phyloP scores from a whole-genome alignment of 1,284 basidiomycete genomes.

The Volvariella surrecta region DNA sequence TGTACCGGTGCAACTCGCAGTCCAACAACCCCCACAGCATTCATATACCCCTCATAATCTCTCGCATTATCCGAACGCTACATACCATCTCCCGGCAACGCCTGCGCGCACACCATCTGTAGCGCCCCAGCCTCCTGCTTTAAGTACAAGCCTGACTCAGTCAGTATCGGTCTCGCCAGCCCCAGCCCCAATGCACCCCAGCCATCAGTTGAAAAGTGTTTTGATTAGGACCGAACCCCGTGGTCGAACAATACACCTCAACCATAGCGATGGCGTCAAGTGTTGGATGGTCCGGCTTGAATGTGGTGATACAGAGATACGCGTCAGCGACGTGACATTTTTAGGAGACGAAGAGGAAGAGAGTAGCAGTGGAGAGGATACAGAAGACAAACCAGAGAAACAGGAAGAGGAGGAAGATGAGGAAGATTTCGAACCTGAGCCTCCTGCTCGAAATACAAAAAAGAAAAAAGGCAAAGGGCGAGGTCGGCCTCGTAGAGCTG shows the following conservation, averaged over 20 bases:
- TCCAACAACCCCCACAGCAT: not conserved
- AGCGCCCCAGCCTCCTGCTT: constrained; percentile 11
- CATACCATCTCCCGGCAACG: constrained; percentile 25
- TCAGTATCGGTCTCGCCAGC: constrained; percentile 36
- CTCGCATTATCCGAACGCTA: constrained; percentile 39
- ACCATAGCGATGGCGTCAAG: constrained; percentile 56
- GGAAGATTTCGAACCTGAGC: constrained; percentile 13
- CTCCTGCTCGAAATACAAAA: constrained; percentile 23
- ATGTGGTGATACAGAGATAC: constrained; percentile 41
- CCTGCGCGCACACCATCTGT: constrained; percentile 13
- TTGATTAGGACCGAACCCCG: constrained; percentile 46
- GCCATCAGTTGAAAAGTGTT: constrained; percentile 40
- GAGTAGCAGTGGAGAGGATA: constrained; percentile 40
- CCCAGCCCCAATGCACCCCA: constrained; percentile 31
- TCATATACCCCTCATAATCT: constrained; percentile 23
- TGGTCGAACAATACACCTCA: constrained; percentile 46
- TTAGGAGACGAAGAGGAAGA: constrained; percentile 40
- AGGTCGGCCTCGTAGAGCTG: constrained; percentile 25
- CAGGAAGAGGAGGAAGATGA: constrained; percentile 34
- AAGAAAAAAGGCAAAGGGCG: constrained; percentile 31
- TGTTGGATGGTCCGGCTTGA: constrained; percentile 57
- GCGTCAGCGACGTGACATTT: constrained; percentile 45
- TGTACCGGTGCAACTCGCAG: not conserved
- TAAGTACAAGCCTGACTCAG: constrained; percentile 10
- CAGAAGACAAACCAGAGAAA: constrained; percentile 31